Conservation (phyloP, 306 rosid genomes). For the Castanospermum australe region DNA sequence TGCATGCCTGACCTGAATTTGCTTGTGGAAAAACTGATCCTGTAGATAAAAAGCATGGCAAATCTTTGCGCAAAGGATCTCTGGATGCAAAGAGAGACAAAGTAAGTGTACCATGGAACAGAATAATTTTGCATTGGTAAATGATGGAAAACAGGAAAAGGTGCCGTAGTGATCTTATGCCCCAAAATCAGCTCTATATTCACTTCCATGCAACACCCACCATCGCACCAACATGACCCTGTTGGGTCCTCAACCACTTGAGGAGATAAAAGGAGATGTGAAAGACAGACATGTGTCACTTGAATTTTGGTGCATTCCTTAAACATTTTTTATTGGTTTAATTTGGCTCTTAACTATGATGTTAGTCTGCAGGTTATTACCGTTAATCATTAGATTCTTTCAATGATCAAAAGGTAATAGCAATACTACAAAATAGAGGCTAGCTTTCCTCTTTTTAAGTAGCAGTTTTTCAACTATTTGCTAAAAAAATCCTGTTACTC, state of each 20-base stretch:
- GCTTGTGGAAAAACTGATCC: slow-evolving; percentile 31
- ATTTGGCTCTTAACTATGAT: not conserved
- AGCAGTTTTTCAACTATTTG: not conserved
- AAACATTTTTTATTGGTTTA: not conserved
- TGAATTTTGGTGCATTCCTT: slow-evolving; percentile 12
- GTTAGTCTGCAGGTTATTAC: not conserved
- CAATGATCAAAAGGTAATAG: not conserved
- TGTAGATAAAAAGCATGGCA: slow-evolving; percentile 59
- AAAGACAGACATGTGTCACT: slow-evolving; percentile 22
- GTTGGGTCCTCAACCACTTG: slow-evolving; percentile 48
- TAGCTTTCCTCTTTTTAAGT: not conserved
- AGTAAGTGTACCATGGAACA: slow-evolving; percentile 38
- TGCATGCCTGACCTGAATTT: slow-evolving; percentile 28
- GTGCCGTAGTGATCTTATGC: slow-evolving; percentile 72
- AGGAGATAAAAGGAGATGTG: slow-evolving; percentile 27
- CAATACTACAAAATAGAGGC: not conserved
- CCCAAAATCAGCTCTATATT: slow-evolving; percentile 49
- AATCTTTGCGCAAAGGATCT: slow-evolving; percentile 44
- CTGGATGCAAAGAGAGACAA: slow-evolving; percentile 26
- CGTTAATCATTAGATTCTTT: slow-evolving; percentile 8
- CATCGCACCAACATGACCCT: slow-evolving; percentile 55
- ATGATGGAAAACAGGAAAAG: slow-evolving; percentile 42
- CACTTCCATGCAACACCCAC: slow-evolving; percentile 51
- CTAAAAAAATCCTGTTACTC: not conserved
- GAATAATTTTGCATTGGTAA: slow-evolving; percentile 43